These are phyloP conservation scores for Cladophialophora carrionii DNA, from an alignment of 2,329 filamentous ascomycete species.

Conservation along the genomic window DNA sequence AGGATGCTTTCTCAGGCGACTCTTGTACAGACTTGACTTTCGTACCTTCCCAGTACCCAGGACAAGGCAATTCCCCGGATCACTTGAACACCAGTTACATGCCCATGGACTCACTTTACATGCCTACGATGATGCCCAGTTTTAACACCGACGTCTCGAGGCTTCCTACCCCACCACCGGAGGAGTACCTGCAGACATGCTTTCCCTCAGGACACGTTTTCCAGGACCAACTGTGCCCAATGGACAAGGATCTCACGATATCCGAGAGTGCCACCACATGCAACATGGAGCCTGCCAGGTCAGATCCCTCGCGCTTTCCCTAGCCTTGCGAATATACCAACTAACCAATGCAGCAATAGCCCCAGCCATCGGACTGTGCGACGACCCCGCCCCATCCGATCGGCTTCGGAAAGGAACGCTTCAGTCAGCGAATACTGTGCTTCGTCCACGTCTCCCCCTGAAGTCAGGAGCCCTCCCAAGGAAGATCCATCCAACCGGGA, in stretches of 20 bases:
- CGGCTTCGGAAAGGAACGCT: conserved; percentile 35
- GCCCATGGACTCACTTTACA: conserved; percentile 25
- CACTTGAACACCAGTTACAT: conserved; percentile 25
- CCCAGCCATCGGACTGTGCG: conserved; percentile 9
- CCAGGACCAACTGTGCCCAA: conserved; percentile 19
- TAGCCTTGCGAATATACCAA: neutral
- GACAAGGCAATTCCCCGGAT: conserved; percentile 26
- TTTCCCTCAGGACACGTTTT: conserved; percentile 22
- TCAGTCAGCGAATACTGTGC: conserved; percentile 18
- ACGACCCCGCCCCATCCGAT: conserved; percentile 36
- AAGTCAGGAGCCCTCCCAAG: conserved; percentile 22
- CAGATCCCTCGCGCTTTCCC: conserved; percentile 17
- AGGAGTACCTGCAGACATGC: conserved; percentile 28
- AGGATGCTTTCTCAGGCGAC: conserved; percentile 23
- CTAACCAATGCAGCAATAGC: conserved; percentile 23
- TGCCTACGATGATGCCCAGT: conserved; percentile 23
- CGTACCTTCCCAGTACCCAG: conserved; percentile 20
- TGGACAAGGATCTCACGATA: conserved; percentile 16
- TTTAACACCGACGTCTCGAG: conserved; percentile 19
- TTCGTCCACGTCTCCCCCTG: conserved; percentile 14
- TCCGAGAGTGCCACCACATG: conserved; percentile 17
- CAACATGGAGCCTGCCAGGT: conserved; percentile 22
- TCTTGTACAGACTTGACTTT: conserved; percentile 20
- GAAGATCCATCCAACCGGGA: conserved; percentile 32
- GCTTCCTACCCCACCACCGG: conserved; percentile 28